Percentiles rank a stretch among this genome's conserved stretches.
phyloP scores from a whole-genome alignment of 2,329 filamentous ascomycete genomes.

The Curvularia eragrostidis region DNA sequence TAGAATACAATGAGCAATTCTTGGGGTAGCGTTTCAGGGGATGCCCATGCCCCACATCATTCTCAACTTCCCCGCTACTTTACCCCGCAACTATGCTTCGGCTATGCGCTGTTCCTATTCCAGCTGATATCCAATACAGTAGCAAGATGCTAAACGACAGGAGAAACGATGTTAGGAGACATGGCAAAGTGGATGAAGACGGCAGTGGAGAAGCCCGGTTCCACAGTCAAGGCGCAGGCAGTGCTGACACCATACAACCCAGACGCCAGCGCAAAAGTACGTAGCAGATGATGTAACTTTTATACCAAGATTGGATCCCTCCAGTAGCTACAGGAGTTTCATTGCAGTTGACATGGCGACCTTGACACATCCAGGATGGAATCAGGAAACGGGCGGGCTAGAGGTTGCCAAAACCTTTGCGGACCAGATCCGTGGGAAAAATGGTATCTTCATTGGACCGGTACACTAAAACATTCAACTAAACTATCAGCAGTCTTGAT shows the following conservation, averaged over 20 bases:
- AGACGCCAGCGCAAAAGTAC: not conserved
- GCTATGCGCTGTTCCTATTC: slow-evolving; percentile 11
- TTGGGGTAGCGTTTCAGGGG: slow-evolving; percentile 7
- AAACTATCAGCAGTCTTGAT: slow-evolving; percentile 47
- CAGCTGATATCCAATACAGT: not conserved
- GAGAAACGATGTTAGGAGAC: not conserved
- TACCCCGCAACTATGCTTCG: slow-evolving; percentile 28
- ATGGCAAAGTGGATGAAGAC: not conserved
- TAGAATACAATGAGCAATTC: not conserved
- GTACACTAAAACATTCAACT: not conserved
- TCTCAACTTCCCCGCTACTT: slow-evolving; percentile 24
- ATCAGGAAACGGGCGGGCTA: slow-evolving; percentile 38
- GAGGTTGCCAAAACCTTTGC: slow-evolving; percentile 43
- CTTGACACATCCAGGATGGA: slow-evolving; percentile 48
- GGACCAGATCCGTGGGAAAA: slow-evolving; percentile 36
- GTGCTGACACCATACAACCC: not conserved
- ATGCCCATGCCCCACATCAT: slow-evolving; percentile 32
- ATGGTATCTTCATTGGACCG: slow-evolving; percentile 16
- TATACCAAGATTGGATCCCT: not conserved
- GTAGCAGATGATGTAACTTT: not conserved
- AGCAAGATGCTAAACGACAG: not conserved
- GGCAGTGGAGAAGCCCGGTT: not conserved
- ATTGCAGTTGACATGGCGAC: slow-evolving; percentile 2
- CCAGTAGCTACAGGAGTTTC: not conserved
- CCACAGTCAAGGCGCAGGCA: not conserved